Base-by-base conservation (phyloP, 805 yeast genomes). In the Vanderwaltozyma tropicalis region DNA sequence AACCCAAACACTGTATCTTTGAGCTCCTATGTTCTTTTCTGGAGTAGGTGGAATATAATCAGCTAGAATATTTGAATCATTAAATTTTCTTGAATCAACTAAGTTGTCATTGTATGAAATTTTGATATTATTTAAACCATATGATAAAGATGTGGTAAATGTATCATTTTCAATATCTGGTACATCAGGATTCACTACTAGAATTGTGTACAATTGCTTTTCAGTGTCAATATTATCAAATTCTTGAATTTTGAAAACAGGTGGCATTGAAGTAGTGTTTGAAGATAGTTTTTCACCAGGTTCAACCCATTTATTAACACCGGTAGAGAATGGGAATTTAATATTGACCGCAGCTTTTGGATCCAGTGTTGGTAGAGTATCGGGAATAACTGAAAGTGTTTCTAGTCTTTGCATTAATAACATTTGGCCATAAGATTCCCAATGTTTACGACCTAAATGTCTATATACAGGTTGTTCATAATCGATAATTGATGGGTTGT, bases 321-420 rank as follows among this genome's bases (percentile, higher is more conserved):
- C 69, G 4, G 74, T 66, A 44, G 76, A 76, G 53, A 78, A 83
- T 5, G 87, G 79, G 55, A 88, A 88, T 61, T 76, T 77, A 32
- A 92, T 53, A 32, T 73, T 68, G 5, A 89, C 83, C 37, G 82
- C 86, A 14, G 75, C 89, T 44, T 69, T 64, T 15, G 97, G 97
- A 9, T 72, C 78, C 40, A 92, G 61, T 2, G 96, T 87, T 20
- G 96, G 92, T 59, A 92, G 57, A 3, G 97, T 88, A 57, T 92
- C 98, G 13, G 98, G 98, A 41, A 92, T 83, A 31, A 85, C 85
- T 31, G 72, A 72, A 48, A 86, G 64, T 40, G 81, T 77, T 63
- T 92, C 98, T 38, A 92, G 62, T 66, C 97, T 77, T 65, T 92
- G 96, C 92, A 92, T 85, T 37, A 80, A 66, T 36, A 85, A 55